Percentiles rank a stretch among this genome's conserved stretches.
These are phyloP conservation scores for Saksenaea oblongispora DNA, from an alignment of 371 early-diverging fungal species.

Conservation along the genomic window DNA sequence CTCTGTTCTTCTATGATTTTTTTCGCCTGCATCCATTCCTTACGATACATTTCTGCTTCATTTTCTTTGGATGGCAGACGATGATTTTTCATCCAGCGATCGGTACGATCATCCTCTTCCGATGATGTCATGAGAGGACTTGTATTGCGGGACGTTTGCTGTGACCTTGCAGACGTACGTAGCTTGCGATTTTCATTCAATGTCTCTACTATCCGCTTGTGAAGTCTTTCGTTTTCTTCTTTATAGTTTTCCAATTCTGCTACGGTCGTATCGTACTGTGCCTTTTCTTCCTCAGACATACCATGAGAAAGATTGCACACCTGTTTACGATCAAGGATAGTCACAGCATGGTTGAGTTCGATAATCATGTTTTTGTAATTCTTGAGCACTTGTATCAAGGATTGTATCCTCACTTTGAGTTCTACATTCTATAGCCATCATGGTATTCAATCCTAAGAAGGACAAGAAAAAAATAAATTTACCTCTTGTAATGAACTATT, in stretches of 20 bases:
- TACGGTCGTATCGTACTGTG: constrained; percentile 41
- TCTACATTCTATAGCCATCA: constrained; percentile 48
- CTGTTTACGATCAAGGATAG: constrained; percentile 41
- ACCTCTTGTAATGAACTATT: constrained; percentile 62
- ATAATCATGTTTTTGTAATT: constrained; percentile 51
- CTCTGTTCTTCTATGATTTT: constrained; percentile 34
- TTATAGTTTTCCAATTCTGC: constrained; percentile 29
- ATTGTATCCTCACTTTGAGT: constrained; percentile 54
- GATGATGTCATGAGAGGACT: constrained; percentile 16
- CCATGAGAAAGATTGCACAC: constrained; percentile 54
- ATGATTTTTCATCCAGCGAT: constrained; percentile 12
- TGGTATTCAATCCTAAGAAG: not conserved
- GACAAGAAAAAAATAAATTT: constrained; percentile 6
- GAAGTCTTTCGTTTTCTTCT: constrained; percentile 40
- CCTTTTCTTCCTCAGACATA: constrained; percentile 53
- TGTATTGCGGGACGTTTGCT: constrained; percentile 13
- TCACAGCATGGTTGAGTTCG: constrained; percentile 48
- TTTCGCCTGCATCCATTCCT: constrained; percentile 32
- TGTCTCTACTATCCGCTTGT: constrained; percentile 32
- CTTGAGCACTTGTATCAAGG: constrained; percentile 47
- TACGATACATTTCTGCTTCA: constrained; percentile 17
- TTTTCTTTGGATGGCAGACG: not conserved
- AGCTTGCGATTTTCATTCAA: constrained; percentile 39
- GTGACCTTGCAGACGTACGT: constrained; percentile 19
- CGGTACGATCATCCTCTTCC: constrained; percentile 2